Evolutionary conservation across 2,329 filamentous ascomycete species (phyloP), one percentile per base, ranked within the genome.

Genomic region (Ceratocystiopsis minuta): DNA sequence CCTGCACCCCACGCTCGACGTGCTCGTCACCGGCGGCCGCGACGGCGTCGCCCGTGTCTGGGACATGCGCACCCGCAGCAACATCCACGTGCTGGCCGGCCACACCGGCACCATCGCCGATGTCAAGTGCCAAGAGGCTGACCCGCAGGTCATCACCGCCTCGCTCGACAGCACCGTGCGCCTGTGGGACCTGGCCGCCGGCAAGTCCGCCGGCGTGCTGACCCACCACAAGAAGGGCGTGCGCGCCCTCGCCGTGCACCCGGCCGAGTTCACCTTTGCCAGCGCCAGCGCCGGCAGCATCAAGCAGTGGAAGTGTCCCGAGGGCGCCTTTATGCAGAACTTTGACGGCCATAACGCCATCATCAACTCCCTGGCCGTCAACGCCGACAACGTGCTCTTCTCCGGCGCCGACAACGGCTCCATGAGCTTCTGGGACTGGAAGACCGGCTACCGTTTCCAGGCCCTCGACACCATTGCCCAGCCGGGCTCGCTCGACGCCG

Each of bases 171-270:
- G 80, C 37, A 94, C 86, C 0, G 82, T 95, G 32, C 73, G 88
- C 28, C 66, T 98, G 47, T 98, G 90, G 86, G 90, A 98, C 60
- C 70, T 98, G 6, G 88, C 88, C 0, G 90, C 92, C 0, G 88
- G 87, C 51, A 98, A 98, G 66, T 81, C 86, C 0, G 93, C 94
- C 80, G 83, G 85, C 15, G 86, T 94, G 3, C 67, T 98, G 38
- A 98, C 90, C 1, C 92, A 98, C 58, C 90, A 98, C 72, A 98
- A 98, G 59, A 96, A 96, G 65, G 87, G 88, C 43, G 87, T 98
- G 12, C 75, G 90, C 40, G 78, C 80, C 3, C 69, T 98, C 13
- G 75, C 84, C 12, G 70, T 80, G 4, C 90, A 98, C 56, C 90
- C 92, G 0, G 76, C 75, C 46, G 90, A 98, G 59, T 98, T 94